Conservation (phyloP, 257 asterid species). For the Forsythia viridissima region DNA sequence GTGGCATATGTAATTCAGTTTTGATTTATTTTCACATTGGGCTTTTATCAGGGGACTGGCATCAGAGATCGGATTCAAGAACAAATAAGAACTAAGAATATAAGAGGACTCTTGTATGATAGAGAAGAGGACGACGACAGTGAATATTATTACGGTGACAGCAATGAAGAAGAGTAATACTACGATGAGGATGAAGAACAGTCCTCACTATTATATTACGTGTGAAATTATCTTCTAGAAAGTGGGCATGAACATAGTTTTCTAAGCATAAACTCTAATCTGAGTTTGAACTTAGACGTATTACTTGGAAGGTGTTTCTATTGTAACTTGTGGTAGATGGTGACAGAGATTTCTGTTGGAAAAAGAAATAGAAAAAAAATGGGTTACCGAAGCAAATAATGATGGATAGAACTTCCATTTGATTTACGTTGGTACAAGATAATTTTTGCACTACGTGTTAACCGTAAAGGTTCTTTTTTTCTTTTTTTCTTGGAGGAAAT, state of each 20-base stretch:
- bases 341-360: too few relatives aligned
- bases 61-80: conserved; percentile 59
- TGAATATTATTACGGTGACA: conserved; percentile 32
- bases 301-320: too few relatives aligned
- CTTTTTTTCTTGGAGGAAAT: too few relatives aligned
- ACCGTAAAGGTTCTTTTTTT: too few relatives aligned
- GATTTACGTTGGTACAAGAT: too few relatives aligned
- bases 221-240: neutral
- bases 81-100: conserved; percentile 41
- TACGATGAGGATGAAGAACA: conserved; percentile 37
- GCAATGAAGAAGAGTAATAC: conserved; percentile 30
- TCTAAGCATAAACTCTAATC: neutral
- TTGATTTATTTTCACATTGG: neutral
- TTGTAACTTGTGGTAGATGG: too few relatives aligned
- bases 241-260: neutral
- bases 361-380: too few relatives aligned
- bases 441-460: too few relatives aligned
- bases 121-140: conserved; percentile 38
- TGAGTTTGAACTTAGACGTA: neutral
- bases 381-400: too few relatives aligned
- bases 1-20: neutral
- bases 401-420: too few relatives aligned
- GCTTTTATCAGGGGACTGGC: conserved; percentile 48
- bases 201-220: neutral
- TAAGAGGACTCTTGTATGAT: conserved; percentile 40